Evolutionary conservation across 106 monocot species (phyloP).

Genomic region (Allium sativum): DNA sequence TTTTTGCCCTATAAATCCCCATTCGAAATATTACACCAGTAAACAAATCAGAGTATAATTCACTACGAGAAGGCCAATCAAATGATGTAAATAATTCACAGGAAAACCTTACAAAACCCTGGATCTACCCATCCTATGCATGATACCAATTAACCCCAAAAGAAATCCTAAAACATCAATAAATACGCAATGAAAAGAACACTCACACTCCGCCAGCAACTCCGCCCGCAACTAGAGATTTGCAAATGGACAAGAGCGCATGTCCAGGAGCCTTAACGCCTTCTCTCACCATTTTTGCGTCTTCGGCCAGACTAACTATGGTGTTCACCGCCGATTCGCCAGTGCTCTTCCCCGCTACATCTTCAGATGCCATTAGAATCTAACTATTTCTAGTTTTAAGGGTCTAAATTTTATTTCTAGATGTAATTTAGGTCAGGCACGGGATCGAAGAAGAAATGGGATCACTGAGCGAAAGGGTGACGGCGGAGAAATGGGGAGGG

Average conservation of each 20-base stretch:
- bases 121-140: background rate
- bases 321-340: conserved; percentile 86
- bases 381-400: no score
- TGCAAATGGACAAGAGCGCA: conserved; percentile 69
- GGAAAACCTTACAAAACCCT: background rate
- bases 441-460: background rate
- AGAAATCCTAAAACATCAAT: background rate
- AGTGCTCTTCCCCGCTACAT: conserved; percentile 58
- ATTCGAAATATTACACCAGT: no score
- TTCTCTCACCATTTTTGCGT: conserved; percentile 89
- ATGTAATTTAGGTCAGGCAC: background rate
- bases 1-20: no score
- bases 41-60: no score
- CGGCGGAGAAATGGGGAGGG: background rate
- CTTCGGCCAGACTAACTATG: conserved; percentile 93
- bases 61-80: no score
- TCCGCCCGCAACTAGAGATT: conserved; percentile 85
- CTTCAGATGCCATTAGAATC: conserved; percentile 73
- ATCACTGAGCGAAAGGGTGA: background rate
- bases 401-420: no score
- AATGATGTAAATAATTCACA: background rate
- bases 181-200: background rate
- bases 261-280: conserved; percentile 80
- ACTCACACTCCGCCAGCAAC: conserved; percentile 96
- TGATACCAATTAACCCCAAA: background rate